Evolutionary conservation across 139 green algal species (phyloP).

Genomic region (Closterium sp.): DNA sequence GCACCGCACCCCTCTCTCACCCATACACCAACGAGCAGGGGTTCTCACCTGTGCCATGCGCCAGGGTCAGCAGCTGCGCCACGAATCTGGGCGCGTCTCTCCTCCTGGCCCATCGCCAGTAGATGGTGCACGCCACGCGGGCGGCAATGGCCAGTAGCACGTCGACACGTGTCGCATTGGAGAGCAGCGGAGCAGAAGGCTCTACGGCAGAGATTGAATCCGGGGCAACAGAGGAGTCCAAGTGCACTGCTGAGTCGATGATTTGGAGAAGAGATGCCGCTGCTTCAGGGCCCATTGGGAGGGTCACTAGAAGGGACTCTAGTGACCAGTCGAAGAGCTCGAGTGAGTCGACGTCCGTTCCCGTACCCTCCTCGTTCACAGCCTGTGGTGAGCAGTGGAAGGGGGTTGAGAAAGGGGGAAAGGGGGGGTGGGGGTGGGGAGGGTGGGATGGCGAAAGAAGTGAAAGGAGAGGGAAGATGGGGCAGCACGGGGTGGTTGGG

Average conservation of each 20-base stretch:
- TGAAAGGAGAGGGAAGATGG: too few relatives aligned
- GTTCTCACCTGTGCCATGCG: slow-evolving; percentile 10
- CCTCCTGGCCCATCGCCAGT: slow-evolving; percentile 14
- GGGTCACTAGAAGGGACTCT: background rate
- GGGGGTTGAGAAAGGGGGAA: too few relatives aligned
- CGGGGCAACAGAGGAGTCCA: background rate
- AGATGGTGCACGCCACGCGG: slow-evolving; percentile 23
- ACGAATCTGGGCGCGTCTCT: slow-evolving; percentile 16
- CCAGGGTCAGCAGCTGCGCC: background rate
- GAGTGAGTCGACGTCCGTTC: background rate
- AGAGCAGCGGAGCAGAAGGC: too few relatives aligned
- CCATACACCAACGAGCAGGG: too few relatives aligned
- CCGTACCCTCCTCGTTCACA: slow-evolving; percentile 10
- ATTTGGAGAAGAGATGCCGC: background rate
- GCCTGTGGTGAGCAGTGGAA: background rate
- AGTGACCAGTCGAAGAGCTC: slow-evolving; percentile 26
- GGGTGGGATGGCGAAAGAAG: too few relatives aligned
- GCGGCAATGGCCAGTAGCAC: slow-evolving; percentile 23
- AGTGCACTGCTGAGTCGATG: background rate
- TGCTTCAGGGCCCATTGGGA: background rate
- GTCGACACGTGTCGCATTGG: background rate
- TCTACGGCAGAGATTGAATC: too few relatives aligned
- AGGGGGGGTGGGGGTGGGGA: too few relatives aligned
- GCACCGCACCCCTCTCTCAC: background rate
- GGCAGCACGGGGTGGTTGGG: too few relatives aligned